Evolutionary conservation across 306 rosid species (phyloP).

Genomic region (Pterocarpus santalinus): DNA sequence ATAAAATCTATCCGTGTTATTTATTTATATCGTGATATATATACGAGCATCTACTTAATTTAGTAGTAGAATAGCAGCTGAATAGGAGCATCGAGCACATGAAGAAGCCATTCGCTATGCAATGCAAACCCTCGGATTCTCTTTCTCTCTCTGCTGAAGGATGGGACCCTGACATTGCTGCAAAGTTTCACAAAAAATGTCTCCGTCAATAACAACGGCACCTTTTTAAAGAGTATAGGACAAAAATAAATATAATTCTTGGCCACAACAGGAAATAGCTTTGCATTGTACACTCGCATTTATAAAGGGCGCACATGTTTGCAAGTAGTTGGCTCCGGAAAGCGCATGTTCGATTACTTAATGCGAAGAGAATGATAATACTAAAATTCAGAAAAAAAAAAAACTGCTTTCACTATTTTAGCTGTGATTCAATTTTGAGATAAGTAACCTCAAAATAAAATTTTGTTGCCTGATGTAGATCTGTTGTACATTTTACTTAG

Average conservation of each 20-base stretch:
- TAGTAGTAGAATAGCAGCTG: background rate
- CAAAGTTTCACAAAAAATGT: background rate
- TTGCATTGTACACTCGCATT: background rate
- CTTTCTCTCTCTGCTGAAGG: background rate
- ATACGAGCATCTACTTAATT: background rate
- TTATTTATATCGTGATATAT: background rate
- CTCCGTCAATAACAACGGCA: background rate
- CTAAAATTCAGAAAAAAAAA: background rate
- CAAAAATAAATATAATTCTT: background rate
- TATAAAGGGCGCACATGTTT: slow-evolving; percentile 8
- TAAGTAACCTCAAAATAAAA: background rate
- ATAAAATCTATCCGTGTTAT: background rate
- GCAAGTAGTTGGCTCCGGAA: background rate
- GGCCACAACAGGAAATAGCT: background rate
- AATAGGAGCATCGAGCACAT: background rate
- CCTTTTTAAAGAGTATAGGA: background rate
- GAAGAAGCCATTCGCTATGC: background rate
- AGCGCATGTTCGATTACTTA: background rate
- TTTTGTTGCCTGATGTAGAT: background rate
- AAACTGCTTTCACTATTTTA: background rate
- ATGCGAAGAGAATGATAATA: background rate
- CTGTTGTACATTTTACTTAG: background rate
- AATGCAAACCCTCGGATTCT: background rate
- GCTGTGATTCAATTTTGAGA: background rate
- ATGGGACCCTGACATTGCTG: background rate